phyloP scores from a whole-genome alignment of 2,329 filamentous ascomycete species.

The Elsinoe necatrix region DNA sequence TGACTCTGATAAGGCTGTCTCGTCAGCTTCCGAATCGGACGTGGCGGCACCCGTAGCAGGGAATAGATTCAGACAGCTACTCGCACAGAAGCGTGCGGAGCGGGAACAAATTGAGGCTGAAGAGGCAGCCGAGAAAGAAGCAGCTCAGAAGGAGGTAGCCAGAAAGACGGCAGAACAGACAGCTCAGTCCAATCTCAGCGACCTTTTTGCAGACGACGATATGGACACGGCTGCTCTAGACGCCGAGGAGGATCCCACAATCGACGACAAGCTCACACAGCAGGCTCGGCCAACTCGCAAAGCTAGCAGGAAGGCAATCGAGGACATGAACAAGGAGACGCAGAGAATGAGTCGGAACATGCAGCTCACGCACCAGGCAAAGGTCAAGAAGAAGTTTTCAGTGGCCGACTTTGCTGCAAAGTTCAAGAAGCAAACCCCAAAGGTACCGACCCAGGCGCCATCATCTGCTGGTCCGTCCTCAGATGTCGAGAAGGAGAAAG shows the following conservation, averaged over 20 bases:
- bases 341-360: constrained; percentile 83
- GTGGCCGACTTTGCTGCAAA: constrained; percentile 73
- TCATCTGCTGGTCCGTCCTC: constrained; percentile 48
- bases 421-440: constrained; percentile 54
- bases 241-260: constrained; percentile 49
- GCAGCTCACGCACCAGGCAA: constrained; percentile 82
- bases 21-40: constrained; percentile 21
- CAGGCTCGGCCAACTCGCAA: constrained; percentile 64
- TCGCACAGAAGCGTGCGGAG: constrained; percentile 65
- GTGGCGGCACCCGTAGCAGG: constrained; percentile 29
- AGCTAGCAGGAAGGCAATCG: constrained; percentile 86
- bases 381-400: constrained; percentile 78
- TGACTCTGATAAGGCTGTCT: not conserved
- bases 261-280: constrained; percentile 51
- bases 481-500: constrained; percentile 43
- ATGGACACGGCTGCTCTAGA: constrained; percentile 46
- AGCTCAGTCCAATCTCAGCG: not conserved
- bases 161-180: constrained; percentile 15
- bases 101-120: constrained; percentile 42
- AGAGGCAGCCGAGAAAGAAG: constrained; percentile 21
- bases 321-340: constrained; percentile 92
- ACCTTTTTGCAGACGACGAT: constrained; percentile 23
- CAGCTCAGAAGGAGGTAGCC: not conserved
- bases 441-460: constrained; percentile 34
- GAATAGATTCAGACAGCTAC: constrained; percentile 58